Conservation (phyloP, 1,139 yeast species). For the Barnettozyma hawaiiensis region DNA sequence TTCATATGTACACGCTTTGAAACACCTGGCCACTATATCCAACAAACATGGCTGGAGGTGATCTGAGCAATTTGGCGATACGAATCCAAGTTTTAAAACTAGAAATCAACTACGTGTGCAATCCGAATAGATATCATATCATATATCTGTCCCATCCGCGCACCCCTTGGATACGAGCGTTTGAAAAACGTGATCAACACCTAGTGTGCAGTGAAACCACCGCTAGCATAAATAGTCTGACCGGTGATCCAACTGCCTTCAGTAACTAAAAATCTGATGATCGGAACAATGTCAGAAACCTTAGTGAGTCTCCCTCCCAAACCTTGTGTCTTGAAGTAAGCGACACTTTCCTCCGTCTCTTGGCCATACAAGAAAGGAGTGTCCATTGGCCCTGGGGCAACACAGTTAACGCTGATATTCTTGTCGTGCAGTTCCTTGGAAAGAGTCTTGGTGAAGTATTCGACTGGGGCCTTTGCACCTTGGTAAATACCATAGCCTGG, state of each 20-base stretch:
- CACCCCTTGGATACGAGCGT: too few relatives aligned
- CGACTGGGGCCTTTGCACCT: conserved; percentile 61
- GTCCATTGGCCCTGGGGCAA: conserved; percentile 72
- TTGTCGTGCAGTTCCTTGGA: conserved; percentile 49
- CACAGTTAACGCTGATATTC: conserved; percentile 49
- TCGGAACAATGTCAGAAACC: conserved; percentile 58
- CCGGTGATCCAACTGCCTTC: conserved; percentile 71
- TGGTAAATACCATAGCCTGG: conserved; percentile 53
- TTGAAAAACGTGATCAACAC: conserved; percentile 8
- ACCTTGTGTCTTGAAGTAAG: conserved; percentile 47
- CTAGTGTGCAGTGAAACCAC: conserved; percentile 54
- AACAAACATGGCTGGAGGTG: too few relatives aligned
- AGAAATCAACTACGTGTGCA: too few relatives aligned
- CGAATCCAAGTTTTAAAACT: too few relatives aligned
- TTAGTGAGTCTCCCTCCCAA: conserved; percentile 49
- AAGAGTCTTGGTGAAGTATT: conserved; percentile 49
- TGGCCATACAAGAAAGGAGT: conserved; percentile 63
- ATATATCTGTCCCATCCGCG: too few relatives aligned
- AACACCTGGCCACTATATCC: too few relatives aligned
- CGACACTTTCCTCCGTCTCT: conserved; percentile 48
- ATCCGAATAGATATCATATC: too few relatives aligned
- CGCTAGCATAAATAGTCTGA: conserved; percentile 59
- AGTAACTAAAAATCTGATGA: conserved; percentile 52
- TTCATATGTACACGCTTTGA: background rate
- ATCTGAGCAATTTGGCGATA: too few relatives aligned